These are phyloP conservation scores for Rhizopogon vesiculosus DNA, from an alignment of 768 basidiomycete genomes.

Conservation along the genomic window DNA sequence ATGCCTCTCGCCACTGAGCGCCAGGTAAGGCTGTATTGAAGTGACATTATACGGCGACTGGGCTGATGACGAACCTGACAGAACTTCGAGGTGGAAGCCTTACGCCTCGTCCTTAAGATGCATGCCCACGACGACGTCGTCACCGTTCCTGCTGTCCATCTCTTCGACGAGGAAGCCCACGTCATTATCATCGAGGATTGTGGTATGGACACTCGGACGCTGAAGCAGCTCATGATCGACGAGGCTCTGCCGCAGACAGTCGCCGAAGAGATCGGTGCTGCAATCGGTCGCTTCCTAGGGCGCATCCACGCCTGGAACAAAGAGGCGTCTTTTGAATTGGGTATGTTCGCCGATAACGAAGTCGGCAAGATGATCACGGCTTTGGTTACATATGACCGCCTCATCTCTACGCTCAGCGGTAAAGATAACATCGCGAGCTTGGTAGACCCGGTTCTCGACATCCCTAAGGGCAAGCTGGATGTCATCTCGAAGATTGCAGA, in stretches of 20 bases:
- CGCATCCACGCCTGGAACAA: slow-evolving; percentile 45
- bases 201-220: slow-evolving; percentile 31
- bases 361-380: slow-evolving; percentile 37
- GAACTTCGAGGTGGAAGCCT: slow-evolving; percentile 42
- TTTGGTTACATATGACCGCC: slow-evolving; percentile 38
- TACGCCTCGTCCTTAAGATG: slow-evolving; percentile 37
- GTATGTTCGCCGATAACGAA: slow-evolving; percentile 35
- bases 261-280: slow-evolving; percentile 43
- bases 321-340: slow-evolving; percentile 22
- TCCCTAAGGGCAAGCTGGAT: slow-evolving; percentile 32
- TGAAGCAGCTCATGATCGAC: slow-evolving; percentile 38
- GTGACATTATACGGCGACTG: not conserved
- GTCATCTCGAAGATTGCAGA: slow-evolving; percentile 28
- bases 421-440: slow-evolving; percentile 29
- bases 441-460: slow-evolving; percentile 34
- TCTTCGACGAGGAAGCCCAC: slow-evolving; percentile 43
- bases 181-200: slow-evolving; percentile 63
- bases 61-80: slow-evolving; percentile 28
- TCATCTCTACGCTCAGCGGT: slow-evolving; percentile 36
- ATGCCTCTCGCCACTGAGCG: slow-evolving; percentile 40
- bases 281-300: slow-evolving; percentile 53
- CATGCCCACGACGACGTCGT: slow-evolving; percentile 29
- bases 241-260: slow-evolving; percentile 24
- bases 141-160: slow-evolving; percentile 44
- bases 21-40: slow-evolving; percentile 38